phyloP scores from a whole-genome alignment of 768 basidiomycete genomes.

The Mrakia blollopis region DNA sequence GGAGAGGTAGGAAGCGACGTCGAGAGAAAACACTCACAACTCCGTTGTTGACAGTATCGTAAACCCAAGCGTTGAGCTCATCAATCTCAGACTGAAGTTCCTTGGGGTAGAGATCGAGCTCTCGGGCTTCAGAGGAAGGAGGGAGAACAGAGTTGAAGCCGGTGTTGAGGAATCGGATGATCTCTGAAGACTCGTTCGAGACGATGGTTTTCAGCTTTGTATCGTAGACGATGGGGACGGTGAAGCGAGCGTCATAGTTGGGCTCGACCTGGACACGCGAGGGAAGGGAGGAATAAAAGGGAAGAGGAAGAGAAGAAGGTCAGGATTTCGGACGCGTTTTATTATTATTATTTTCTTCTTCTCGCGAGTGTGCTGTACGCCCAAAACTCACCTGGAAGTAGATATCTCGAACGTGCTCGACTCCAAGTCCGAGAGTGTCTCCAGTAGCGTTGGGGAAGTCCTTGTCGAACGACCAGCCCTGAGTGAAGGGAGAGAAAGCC shows the following conservation, averaged over 20 bases:
- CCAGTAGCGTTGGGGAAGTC: slow-evolving; percentile 60
- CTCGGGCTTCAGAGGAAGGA: slow-evolving; percentile 52
- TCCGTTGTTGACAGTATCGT: slow-evolving; percentile 61
- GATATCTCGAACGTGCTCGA: slow-evolving; percentile 67
- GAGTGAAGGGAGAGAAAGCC: slow-evolving; percentile 32
- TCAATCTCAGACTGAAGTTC: slow-evolving; percentile 71
- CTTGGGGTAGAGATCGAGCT: slow-evolving; percentile 69
- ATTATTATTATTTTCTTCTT: too few relatives aligned
- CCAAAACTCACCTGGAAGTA: slow-evolving; percentile 60
- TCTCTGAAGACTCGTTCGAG: slow-evolving; percentile 86
- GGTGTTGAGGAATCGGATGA: slow-evolving; percentile 87
- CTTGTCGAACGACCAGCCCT: slow-evolving; percentile 83
- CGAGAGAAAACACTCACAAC: too few relatives aligned
- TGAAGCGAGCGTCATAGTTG: slow-evolving; percentile 55
- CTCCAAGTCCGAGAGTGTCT: slow-evolving; percentile 62
- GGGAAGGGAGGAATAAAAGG: too few relatives aligned
- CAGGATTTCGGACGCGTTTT: neutral
- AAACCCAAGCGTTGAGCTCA: slow-evolving; percentile 71
- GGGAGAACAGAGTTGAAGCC: slow-evolving; percentile 72
- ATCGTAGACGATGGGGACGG: slow-evolving; percentile 78
- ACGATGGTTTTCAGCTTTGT: slow-evolving; percentile 80
- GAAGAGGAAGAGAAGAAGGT: too few relatives aligned
- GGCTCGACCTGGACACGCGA: slow-evolving; percentile 48
- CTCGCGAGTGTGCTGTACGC: neutral
- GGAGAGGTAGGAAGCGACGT: neutral